A percentile compares a stretch with the other conserved stretches of the same genome.
Conservation (phyloP, 805 yeast genomes). For the Spathaspora hagerdaliae region DNA sequence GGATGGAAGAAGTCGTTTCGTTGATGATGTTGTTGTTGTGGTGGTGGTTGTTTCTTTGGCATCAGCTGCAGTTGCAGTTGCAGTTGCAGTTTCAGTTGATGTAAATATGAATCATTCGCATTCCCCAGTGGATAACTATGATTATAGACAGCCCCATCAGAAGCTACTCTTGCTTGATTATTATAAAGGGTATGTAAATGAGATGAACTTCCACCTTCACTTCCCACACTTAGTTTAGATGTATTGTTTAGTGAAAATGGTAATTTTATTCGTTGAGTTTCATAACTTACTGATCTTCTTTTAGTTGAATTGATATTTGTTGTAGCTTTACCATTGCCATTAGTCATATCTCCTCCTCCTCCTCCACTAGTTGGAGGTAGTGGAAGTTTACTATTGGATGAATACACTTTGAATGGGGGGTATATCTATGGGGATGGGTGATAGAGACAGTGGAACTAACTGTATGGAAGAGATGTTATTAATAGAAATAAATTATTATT, state of each 20-base stretch:
- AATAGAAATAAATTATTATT: too few relatives aligned
- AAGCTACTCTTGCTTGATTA: constrained; percentile 9
- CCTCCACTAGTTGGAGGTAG: too few relatives aligned
- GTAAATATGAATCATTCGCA: not conserved
- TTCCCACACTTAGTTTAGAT: constrained; percentile 2
- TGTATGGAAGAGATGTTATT: too few relatives aligned
- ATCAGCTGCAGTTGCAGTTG: not conserved
- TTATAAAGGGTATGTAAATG: not conserved
- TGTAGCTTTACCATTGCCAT: not conserved
- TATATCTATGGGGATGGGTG: too few relatives aligned
- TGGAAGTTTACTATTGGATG: too few relatives aligned
- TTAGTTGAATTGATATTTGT: constrained; percentile 1
- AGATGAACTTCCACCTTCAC: not conserved
- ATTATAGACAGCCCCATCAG: constrained; percentile 19
- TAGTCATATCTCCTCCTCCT: too few relatives aligned
- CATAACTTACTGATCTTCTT: constrained; percentile 11
- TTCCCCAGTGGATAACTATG: not conserved
- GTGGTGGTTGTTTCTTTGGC: not conserved
- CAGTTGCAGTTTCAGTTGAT: not conserved
- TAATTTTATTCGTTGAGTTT: constrained; percentile 9
- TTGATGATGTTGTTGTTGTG: not conserved
- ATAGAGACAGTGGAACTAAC: too few relatives aligned
- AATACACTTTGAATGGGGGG: too few relatives aligned
- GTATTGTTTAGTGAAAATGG: constrained; percentile 5
- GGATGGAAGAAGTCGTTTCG: not conserved